Evolutionary conservation across 768 basidiomycete genomes (phyloP).

Genomic region (Trametes gibbosa): DNA sequence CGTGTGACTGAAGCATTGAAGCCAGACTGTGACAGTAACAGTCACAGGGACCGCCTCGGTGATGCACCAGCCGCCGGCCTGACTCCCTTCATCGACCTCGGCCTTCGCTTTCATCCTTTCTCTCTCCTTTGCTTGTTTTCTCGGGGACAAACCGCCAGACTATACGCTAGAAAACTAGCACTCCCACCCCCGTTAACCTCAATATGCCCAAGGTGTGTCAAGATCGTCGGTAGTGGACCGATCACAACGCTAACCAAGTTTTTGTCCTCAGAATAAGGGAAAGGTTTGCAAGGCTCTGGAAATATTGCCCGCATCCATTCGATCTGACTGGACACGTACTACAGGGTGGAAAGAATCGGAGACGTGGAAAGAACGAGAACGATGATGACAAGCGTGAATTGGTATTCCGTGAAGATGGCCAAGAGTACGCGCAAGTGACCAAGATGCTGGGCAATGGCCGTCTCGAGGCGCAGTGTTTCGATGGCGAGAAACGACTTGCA

Average conservation of each 20-base stretch:
- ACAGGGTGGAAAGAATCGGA: slow-evolving; percentile 98
- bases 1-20: slow-evolving; percentile 13
- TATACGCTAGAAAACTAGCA: background rate
- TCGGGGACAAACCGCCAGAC: background rate
- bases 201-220: slow-evolving; percentile 51
- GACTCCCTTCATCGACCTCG: slow-evolving; percentile 6
- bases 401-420: slow-evolving; percentile 97
- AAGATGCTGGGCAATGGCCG: slow-evolving; percentile 99
- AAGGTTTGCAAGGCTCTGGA: slow-evolving; percentile 44
- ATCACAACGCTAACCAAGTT: slow-evolving; percentile 21
- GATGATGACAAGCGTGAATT: slow-evolving; percentile 98
- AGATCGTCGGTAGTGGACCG: background rate
- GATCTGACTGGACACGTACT: slow-evolving; percentile 7
- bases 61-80: slow-evolving; percentile 1
- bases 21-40: slow-evolving; percentile 14
- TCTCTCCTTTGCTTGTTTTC: background rate
- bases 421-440: slow-evolving; percentile 96
- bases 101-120: background rate
- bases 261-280: slow-evolving; percentile 61
- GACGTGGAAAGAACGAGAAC: slow-evolving; percentile 99
- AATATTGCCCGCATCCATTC: background rate
- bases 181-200: background rate
- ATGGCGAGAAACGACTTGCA: slow-evolving; percentile 95
- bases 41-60: slow-evolving; percentile 17
- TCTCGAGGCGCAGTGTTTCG: slow-evolving; percentile 94